phyloP scores from a whole-genome alignment of 306 rosid genomes.

The Pyrus betulifolia region DNA sequence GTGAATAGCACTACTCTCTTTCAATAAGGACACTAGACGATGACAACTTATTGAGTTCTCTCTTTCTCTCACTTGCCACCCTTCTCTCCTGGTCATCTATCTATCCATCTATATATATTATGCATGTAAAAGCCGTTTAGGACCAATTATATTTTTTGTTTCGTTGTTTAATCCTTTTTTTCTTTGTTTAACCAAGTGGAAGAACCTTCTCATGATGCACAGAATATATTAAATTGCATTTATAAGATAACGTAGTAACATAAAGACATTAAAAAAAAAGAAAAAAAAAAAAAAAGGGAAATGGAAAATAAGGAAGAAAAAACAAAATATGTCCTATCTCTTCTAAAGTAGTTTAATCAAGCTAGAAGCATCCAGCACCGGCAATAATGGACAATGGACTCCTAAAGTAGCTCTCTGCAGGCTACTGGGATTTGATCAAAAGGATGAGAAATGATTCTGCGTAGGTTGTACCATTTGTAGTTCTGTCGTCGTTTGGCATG shows the following conservation, averaged over 20 bases:
- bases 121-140: neutral
- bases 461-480: slow-evolving; percentile 69
- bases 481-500: slow-evolving; percentile 79
- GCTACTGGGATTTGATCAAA: slow-evolving; percentile 27
- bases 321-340: slow-evolving; percentile 17
- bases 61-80: neutral
- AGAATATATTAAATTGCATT: slow-evolving; percentile 27
- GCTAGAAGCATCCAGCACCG: slow-evolving; percentile 9
- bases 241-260: slow-evolving; percentile 23
- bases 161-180: neutral
- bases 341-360: slow-evolving; percentile 18
- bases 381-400: neutral
- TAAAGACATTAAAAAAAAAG: neutral
- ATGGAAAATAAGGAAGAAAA: neutral
- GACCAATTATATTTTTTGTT: neutral
- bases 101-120: neutral
- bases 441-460: slow-evolving; percentile 52
- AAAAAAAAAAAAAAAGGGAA: neutral
- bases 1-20: too few relatives aligned
- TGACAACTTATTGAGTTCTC: neutral
- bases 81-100: neutral
- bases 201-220: slow-evolving; percentile 23
- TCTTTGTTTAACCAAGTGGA: slow-evolving; percentile 20
- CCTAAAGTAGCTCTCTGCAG: neutral
- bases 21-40: neutral